A percentile compares a stretch with the other conserved stretches of the same genome.
Conservation (phyloP, 805 yeast genomes). For the Debaryomyces tyrocola region DNA sequence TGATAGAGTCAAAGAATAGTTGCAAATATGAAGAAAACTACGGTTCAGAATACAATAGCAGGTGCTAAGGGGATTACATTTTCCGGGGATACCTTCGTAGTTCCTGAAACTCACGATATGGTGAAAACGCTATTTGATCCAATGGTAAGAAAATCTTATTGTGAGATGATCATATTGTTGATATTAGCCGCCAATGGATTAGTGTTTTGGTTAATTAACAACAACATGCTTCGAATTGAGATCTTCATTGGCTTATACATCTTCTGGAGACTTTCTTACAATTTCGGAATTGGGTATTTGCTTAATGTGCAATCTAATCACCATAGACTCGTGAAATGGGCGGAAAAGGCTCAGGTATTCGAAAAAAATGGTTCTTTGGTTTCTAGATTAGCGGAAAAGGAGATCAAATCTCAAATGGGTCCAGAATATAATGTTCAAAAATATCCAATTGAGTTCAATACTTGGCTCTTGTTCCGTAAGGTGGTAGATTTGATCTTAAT, state of each 20-base stretch:
- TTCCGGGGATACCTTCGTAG: constrained; percentile 43
- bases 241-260: constrained; percentile 57
- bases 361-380: constrained; percentile 25
- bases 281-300: constrained; percentile 75
- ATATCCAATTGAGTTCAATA: constrained; percentile 72
- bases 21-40: background rate
- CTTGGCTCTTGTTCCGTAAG: constrained; percentile 79
- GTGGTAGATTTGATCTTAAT: constrained; percentile 78
- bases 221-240: constrained; percentile 23
- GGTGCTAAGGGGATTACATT: constrained; percentile 46
- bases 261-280: constrained; percentile 76
- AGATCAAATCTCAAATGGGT: constrained; percentile 42
- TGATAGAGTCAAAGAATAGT: background rate
- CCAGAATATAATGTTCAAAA: constrained; percentile 22
- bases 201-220: constrained; percentile 29
- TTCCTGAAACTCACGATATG: constrained; percentile 79
- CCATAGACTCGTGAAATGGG: constrained; percentile 52
- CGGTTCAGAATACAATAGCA: constrained; percentile 16
- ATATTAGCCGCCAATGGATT: constrained; percentile 29
- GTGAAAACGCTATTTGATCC: constrained; percentile 80
- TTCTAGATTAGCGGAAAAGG: constrained; percentile 38
- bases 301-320: constrained; percentile 65
- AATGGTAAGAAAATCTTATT: constrained; percentile 61
- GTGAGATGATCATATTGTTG: constrained; percentile 60
- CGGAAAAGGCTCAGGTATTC: constrained; percentile 33